Base-by-base conservation (phyloP, 1,139 yeast species). In the Yamadazyma aaseri region DNA sequence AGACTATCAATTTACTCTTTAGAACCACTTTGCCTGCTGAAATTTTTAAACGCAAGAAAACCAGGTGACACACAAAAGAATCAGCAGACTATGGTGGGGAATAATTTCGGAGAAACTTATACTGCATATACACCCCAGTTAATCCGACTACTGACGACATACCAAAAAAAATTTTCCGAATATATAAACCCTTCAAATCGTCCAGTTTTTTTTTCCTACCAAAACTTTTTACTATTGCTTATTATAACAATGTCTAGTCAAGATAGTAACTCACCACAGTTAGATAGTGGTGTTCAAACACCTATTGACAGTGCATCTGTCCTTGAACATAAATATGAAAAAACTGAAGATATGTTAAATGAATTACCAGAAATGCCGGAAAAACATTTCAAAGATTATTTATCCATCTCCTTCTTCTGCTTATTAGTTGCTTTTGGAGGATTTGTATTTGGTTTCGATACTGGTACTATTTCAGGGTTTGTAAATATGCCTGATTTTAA, bases 381-480 rank as follows among this genome's bases (percentile, higher is more conserved):
- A 28, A 60, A 56, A 40, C 36, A 54, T 12, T 42, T 49, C 38
- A 56, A 50, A 28, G 67, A 62, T 35, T 58, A 65, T 46, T 30
- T 61, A 25, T 42, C 57, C 24, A 62, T 63, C 26, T 54, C 60
- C 28, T 41, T 64, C 37, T 65, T 64, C 53, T 66, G 73, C 52
- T 48, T 69, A 17, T 49, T 71, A 25, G 63, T 73, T 25, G 76
- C 86, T 3, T 71, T 79, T 42, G 81, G 85, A 28, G 90, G 89
- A 3, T 76, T 80, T 41, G 74, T 80, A 11, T 80, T 80, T 49
- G 90, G 90, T 21, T 81, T 79, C 66, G 90, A 82, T 59, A 79
- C 84, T 34, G 89, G 89, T 36, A 80, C 84, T 31, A 72, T 81
- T 49, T 84, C 86, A 28, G 86, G 86, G 21, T 65, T 81, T 38